Base-by-base conservation (phyloP, 2,329 filamentous ascomycete genomes). In the Paramyrothecium roridum region DNA sequence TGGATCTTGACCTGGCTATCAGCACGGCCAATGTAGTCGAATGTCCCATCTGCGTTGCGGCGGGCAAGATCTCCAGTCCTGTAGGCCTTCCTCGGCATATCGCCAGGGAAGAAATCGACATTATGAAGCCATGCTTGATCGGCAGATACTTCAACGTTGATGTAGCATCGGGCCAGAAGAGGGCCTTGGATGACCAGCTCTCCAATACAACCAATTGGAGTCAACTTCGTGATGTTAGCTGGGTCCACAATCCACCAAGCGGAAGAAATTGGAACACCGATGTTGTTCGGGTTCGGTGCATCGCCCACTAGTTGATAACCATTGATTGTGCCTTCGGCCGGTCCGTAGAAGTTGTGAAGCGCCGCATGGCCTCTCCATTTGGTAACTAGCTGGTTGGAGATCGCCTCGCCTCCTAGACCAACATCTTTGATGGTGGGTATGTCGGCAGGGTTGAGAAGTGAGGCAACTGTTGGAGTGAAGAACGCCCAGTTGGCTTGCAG, bases 1-100 rank as follows among this genome's bases (percentile, higher is more conserved):
- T 76, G 74, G 16, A 85, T 65, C 63, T 84, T 85, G 50, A 84
- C 74, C 63, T 84, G 81, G 1, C 72, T 73, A 61, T 84, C 81
- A 59, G 80, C 80, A 45, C 82, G 72, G 50, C 80, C 80, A 52
- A 80, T 61, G 53, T 73, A 78, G 2, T 67, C 59, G 21, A 80
- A 59, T 4, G 54, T 56, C n/a, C 74, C 73, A 56, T 77, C 69
- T 0, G 54, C 50, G 48, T 70, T 61, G 43, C 71, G 70, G 62
- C 52, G 56, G 7, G 54, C 57, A 11, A 64, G 23, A 26, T 64
- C 61, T 16, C 61, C 61, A 2, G 61, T 59, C 11, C 54, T 58
- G 40, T 61, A 63, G 12, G 58, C 23, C 2, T 52, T 63, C 45
- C 58, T 60, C 49, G 37, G 13, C 37, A 43, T 16, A 43, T 43